Evolutionary conservation across 129 eudicot species (phyloP), one percentile per base, ranked within the genome.

Genomic region (Mikania micrantha): DNA sequence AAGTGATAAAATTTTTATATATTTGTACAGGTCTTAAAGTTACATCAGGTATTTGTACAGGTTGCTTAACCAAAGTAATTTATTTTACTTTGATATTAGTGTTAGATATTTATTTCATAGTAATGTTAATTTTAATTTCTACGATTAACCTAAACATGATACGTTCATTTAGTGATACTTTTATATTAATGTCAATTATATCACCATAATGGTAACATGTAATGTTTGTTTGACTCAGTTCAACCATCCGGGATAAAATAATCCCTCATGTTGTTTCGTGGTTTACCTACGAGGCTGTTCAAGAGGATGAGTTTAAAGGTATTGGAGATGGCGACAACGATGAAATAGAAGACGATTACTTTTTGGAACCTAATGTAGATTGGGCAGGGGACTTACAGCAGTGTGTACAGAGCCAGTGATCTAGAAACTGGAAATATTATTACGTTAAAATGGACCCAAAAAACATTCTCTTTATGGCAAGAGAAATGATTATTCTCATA

Each of bases 221-320:
- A 10, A 24, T 58, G 39, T 27, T 32, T 19, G 47, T 54, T 50
- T 13, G 27, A n/a, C 74, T 79, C 84, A 90, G 97, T 9, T 84
- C 95, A 36, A 83, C 90, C 20, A 86, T 89, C 3, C 79, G 94
- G 13, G 96, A 89, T 47, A 86, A 89, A 52, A 87, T 87, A 29
- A 87, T 90, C 13, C 97, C 97, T 29, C 90, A 85, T 69, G 97
- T 95, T 4, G 92, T 90, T 4, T 90, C 95, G 6, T 90, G 97
- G 97, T 90, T 84, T 74, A 91, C 97, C 20, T 96, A 96, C 9
- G 97, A 91, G 64, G 97, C 97, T 60, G 96, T 38, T 25, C 81
- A 85, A 62, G 90, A 56, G 8, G 96, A 86, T 52, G 90, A 86
- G 1, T 79, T 84, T 72, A 89, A 82, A 9, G 89, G 69, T 21